Percentiles rank a stretch among this genome's conserved stretches.
These are phyloP conservation scores for Penicillium sp. DNA, from an alignment of 2,329 filamentous ascomycete species.

Conservation along the genomic window DNA sequence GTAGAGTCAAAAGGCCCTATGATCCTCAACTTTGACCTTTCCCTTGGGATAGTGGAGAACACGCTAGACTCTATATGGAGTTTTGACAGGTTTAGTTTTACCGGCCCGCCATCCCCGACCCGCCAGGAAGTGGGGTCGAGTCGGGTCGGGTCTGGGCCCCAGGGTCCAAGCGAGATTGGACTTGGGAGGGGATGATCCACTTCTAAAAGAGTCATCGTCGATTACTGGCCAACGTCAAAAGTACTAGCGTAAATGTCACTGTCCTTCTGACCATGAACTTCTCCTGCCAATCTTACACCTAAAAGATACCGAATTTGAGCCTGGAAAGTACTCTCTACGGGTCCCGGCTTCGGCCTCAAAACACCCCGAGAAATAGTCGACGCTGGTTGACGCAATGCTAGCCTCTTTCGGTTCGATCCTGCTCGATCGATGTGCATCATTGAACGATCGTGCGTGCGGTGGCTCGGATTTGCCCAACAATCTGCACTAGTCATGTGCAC, in stretches of 20 bases:
- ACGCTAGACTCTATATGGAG: slow-evolving; percentile 1
- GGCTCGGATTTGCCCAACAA: slow-evolving; percentile 5
- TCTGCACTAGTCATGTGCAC: slow-evolving; percentile 8
- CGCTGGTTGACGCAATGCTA: slow-evolving; percentile 11
- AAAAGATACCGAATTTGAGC: not conserved
- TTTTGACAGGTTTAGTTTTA: slow-evolving; percentile 19
- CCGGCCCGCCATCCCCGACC: slow-evolving; percentile 19
- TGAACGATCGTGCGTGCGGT: slow-evolving; percentile 16
- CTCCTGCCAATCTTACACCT: not conserved
- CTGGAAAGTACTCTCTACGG: not conserved
- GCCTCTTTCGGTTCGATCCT: slow-evolving; percentile 9
- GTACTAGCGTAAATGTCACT: not conserved
- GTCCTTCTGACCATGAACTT: slow-evolving; percentile 8
- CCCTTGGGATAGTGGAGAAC: slow-evolving; percentile 6
- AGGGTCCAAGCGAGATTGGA: slow-evolving; percentile 3
- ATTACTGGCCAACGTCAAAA: not conserved
- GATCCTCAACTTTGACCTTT: slow-evolving; percentile 18
- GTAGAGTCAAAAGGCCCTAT: not conserved
- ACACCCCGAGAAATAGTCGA: slow-evolving; percentile 1
- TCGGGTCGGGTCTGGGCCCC: slow-evolving; percentile 5
- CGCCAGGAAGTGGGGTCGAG: slow-evolving; percentile 5
- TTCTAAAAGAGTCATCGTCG: not conserved
- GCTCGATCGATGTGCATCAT: slow-evolving; percentile 16
- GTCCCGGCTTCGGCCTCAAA: not conserved
- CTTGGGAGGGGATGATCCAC: not conserved